Conservation (phyloP, 2,329 filamentous ascomycete species). For the Thielaviopsis musarum region DNA sequence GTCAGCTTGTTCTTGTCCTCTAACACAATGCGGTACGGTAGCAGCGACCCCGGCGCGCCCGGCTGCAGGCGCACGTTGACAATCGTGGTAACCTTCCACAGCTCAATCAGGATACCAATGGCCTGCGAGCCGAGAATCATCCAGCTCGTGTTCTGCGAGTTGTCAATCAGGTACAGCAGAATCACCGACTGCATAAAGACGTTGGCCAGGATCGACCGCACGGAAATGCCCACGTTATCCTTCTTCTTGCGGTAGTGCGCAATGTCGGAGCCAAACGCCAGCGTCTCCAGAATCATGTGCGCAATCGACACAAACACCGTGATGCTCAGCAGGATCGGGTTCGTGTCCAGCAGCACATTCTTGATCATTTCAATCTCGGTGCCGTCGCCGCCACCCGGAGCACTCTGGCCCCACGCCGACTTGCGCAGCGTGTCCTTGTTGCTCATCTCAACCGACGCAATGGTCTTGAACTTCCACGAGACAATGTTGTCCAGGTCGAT, state of each 20-base stretch:
- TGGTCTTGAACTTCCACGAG: constrained; percentile 78
- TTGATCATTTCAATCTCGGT: constrained; percentile 96
- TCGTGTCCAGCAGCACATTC: constrained; percentile 84
- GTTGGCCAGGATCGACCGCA: constrained; percentile 89
- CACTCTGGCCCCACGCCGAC: constrained; percentile 54
- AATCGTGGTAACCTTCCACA: constrained; percentile 93
- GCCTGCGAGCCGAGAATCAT: constrained; percentile 95
- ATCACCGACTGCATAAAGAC: constrained; percentile 96
- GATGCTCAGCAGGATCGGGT: constrained; percentile 73
- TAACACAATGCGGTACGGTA: constrained; percentile 70
- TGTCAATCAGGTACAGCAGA: constrained; percentile 92
- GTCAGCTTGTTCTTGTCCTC: constrained; percentile 95
- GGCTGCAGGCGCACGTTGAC: constrained; percentile 73
- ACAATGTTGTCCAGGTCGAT: constrained; percentile 68
- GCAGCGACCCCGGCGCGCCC: constrained; percentile 45
- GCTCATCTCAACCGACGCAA: constrained; percentile 72
- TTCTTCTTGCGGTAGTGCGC: constrained; percentile 99
- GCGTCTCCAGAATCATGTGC: constrained; percentile 87
- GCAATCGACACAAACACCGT: constrained; percentile 73
- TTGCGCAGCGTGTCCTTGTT: constrained; percentile 69
- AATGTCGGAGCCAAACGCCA: constrained; percentile 96
- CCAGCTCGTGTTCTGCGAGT: constrained; percentile 95
- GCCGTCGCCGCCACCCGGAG: constrained; percentile 70
- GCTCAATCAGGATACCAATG: constrained; percentile 51
- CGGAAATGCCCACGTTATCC: constrained; percentile 91